Percentiles rank a stretch among this genome's conserved stretches.
Evolutionary conservation across 1,284 basidiomycete species (phyloP).

Genomic region (Phellopilus nigrolimitatus): DNA sequence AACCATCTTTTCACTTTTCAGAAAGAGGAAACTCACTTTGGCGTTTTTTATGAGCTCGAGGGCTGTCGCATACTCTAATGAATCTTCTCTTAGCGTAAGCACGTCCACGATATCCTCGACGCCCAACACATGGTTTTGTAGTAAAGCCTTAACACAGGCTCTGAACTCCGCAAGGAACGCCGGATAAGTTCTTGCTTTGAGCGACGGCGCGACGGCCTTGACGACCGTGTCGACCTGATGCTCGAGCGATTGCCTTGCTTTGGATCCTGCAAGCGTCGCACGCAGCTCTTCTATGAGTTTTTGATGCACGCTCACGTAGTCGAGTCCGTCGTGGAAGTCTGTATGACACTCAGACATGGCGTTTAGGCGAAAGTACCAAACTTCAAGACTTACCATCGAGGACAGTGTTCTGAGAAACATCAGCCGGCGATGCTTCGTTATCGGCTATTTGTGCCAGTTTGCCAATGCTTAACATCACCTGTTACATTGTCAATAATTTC

Average conservation of each 20-base stretch:
- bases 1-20: slow-evolving; percentile 1
- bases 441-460: slow-evolving; percentile 84
- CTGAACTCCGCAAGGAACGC: slow-evolving; percentile 58
- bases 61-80: slow-evolving; percentile 54
- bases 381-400: slow-evolving; percentile 54
- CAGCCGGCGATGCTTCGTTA: slow-evolving; percentile 35
- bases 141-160: slow-evolving; percentile 53
- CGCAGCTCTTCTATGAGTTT: slow-evolving; percentile 56
- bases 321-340: slow-evolving; percentile 72
- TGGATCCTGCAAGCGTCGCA: slow-evolving; percentile 39
- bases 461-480: slow-evolving; percentile 89
- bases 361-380: too few relatives aligned
- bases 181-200: slow-evolving; percentile 38
- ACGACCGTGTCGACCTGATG: slow-evolving; percentile 59
- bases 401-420: slow-evolving; percentile 23
- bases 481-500: slow-evolving; percentile 17
- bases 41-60: slow-evolving; percentile 56
- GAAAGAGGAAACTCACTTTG: slow-evolving; percentile 37
- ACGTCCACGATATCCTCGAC: slow-evolving; percentile 69
- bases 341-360: too few relatives aligned
- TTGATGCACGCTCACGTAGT: slow-evolving; percentile 72
- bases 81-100: slow-evolving; percentile 68
- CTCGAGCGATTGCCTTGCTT: slow-evolving; percentile 60
- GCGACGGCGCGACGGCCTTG: slow-evolving; percentile 45
- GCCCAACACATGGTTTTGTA: slow-evolving; percentile 64